phyloP scores from a whole-genome alignment of 371 early-diverging fungal species.

The Coemansia sp. region DNA sequence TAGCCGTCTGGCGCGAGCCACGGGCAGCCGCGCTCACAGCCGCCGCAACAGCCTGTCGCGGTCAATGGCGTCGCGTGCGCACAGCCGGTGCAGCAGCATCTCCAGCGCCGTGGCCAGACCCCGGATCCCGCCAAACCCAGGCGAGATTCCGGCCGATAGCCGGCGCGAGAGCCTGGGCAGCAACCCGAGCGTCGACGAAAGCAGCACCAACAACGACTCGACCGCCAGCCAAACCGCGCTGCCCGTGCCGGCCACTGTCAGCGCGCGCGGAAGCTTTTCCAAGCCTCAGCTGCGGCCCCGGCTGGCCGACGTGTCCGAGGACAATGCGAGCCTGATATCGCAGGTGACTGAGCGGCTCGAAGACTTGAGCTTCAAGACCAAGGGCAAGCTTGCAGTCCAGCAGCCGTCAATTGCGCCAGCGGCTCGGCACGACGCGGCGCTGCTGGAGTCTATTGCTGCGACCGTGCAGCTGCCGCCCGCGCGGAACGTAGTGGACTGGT shows the following conservation, averaged over 20 bases:
- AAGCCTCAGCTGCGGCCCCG: slow-evolving; percentile 15
- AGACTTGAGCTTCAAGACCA: slow-evolving; percentile 17
- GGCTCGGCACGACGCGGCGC: not conserved
- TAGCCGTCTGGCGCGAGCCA: not conserved
- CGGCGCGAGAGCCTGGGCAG: slow-evolving; percentile 40
- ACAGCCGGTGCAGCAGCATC: slow-evolving; percentile 41
- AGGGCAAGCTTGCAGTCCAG: not conserved
- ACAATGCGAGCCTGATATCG: slow-evolving; percentile 36
- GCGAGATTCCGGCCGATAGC: not conserved
- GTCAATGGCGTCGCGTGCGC: slow-evolving; percentile 26
- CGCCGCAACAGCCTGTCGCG: slow-evolving; percentile 24
- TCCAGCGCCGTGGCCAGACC: slow-evolving; percentile 13
- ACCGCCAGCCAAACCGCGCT: slow-evolving; percentile 19
- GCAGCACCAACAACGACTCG: slow-evolving; percentile 16
- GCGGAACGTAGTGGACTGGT: slow-evolving; percentile 45
- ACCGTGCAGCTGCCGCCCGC: slow-evolving; percentile 33
- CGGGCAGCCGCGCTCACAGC: slow-evolving; percentile 25
- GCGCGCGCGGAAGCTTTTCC: slow-evolving; percentile 39
- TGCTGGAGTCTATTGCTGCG: slow-evolving; percentile 15
- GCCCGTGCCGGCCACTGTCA: slow-evolving; percentile 30
- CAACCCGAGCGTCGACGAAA: slow-evolving; percentile 27
- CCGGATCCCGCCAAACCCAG: slow-evolving; percentile 1
- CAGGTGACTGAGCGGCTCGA: slow-evolving; percentile 45
- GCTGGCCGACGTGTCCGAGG: slow-evolving; percentile 15
- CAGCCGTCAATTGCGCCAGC: not conserved